Conservation (phyloP, 179 eudicot species). For the Beta lomatogona region DNA sequence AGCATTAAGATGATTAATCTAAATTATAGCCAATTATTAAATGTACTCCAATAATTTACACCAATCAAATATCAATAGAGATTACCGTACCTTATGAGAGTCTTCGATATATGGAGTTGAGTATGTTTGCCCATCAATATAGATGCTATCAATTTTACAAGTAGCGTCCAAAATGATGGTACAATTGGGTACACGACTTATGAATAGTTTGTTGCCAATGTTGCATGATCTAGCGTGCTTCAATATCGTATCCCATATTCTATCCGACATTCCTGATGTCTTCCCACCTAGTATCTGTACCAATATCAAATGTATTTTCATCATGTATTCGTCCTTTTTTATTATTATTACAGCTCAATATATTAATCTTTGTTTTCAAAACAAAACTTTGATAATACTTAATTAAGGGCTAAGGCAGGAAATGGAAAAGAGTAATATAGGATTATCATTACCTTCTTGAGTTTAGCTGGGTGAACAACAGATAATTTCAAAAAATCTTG, state of each 20-base stretch:
- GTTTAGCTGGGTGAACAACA: constrained; percentile 34
- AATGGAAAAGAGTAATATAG: not conserved
- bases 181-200: constrained; percentile 30
- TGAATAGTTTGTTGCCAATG: constrained; percentile 48
- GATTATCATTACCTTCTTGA: constrained; percentile 44
- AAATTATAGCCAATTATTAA: too few relatives aligned
- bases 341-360: too few relatives aligned
- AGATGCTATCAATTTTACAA: constrained; percentile 53
- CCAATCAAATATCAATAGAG: too few relatives aligned
- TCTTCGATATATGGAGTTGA: not conserved
- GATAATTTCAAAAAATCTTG: constrained; percentile 68
- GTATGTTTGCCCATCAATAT: constrained; percentile 35
- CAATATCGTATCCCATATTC: constrained; percentile 61
- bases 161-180: constrained; percentile 50
- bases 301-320: not conserved
- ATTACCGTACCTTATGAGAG: not conserved
- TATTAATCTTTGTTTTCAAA: not conserved
- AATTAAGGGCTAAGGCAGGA: too few relatives aligned
- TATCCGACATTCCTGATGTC: constrained; percentile 58
- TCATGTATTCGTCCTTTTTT: too few relatives aligned
- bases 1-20: too few relatives aligned
- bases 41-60: too few relatives aligned
- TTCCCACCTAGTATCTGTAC: constrained; percentile 52
- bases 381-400: not conserved
- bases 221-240: constrained; percentile 67